A percentile compares a stretch with the other conserved stretches of the same genome.
Conservation (phyloP, 805 yeast species). For the Wickerhamomyces queroliae region DNA sequence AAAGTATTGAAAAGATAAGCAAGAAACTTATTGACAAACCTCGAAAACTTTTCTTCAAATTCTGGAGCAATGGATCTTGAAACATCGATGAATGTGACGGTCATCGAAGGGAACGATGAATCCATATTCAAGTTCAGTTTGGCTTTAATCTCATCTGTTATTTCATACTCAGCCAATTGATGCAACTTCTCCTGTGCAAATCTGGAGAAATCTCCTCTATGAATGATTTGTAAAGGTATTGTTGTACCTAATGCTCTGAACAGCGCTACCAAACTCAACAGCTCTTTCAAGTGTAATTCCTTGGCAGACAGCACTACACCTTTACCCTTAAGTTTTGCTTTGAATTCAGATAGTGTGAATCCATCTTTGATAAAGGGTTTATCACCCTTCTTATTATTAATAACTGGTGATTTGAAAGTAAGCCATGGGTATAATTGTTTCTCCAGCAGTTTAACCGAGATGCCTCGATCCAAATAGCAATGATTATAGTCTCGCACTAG, state of each 20-base stretch:
- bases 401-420: neutral
- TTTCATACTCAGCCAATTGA: slow-evolving; percentile 9
- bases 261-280: slow-evolving; percentile 32
- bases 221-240: slow-evolving; percentile 27
- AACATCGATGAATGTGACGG: slow-evolving; percentile 34
- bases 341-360: neutral
- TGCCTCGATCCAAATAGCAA: neutral
- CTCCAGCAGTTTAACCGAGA: neutral
- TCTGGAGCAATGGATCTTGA: slow-evolving; percentile 17
- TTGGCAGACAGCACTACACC: slow-evolving; percentile 29
- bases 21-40: slow-evolving; percentile 41
- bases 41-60: slow-evolving; percentile 23
- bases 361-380: neutral
- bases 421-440: neutral
- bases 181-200: slow-evolving; percentile 37
- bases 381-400: neutral
- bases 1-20: slow-evolving; percentile 54
- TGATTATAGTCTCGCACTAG: neutral
- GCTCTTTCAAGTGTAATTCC: slow-evolving; percentile 22
- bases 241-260: slow-evolving; percentile 24
- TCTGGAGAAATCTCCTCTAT: slow-evolving; percentile 37
- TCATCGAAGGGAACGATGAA: slow-evolving; percentile 22
- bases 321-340: slow-evolving; percentile 2
- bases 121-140: slow-evolving; percentile 18
- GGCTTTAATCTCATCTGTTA: slow-evolving; percentile 17